phyloP scores from a whole-genome alignment of 768 basidiomycete species.

The Ramaria rubella region DNA sequence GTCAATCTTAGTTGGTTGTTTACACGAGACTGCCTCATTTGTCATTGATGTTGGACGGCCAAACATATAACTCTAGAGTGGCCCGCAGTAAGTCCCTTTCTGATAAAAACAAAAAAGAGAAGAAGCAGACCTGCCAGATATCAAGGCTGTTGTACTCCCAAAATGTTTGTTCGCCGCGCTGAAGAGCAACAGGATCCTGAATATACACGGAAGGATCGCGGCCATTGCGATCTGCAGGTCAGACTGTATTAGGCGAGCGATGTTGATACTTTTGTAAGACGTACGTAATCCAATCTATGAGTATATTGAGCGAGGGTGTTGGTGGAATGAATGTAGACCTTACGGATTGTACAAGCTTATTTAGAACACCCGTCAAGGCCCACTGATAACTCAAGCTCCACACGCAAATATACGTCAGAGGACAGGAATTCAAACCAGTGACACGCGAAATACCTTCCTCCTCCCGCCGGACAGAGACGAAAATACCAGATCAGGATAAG shows the following conservation, averaged over 20 bases:
- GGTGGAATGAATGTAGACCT: background rate
- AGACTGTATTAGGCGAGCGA: background rate
- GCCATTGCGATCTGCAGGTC: slow-evolving; percentile 1
- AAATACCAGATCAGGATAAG: slow-evolving; percentile 13
- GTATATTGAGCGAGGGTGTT: background rate
- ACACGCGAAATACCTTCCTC: background rate
- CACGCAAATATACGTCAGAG: background rate
- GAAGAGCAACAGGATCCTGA: background rate
- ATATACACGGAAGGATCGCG: background rate
- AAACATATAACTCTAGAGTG: slow-evolving; percentile 10
- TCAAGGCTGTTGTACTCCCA: slow-evolving; percentile 7
- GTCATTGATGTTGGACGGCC: slow-evolving; percentile 10
- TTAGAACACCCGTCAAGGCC: slow-evolving; percentile 1
- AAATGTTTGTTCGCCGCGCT: slow-evolving; percentile 3
- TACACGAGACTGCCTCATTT: background rate
- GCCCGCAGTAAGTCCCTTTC: background rate
- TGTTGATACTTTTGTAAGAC: background rate
- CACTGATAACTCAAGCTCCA: slow-evolving; percentile 5
- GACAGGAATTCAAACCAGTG: background rate
- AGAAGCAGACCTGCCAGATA: background rate
- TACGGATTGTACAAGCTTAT: slow-evolving; percentile 6
- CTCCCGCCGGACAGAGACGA: slow-evolving; percentile 5
- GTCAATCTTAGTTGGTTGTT: background rate
- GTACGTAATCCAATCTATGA: background rate
- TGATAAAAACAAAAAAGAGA: background rate